A percentile compares a stretch with the other conserved stretches of the same genome.
These are phyloP conservation scores for Aspergillus leporis DNA, from an alignment of 495 filamentous ascomycete genomes.

Conservation along the genomic window DNA sequence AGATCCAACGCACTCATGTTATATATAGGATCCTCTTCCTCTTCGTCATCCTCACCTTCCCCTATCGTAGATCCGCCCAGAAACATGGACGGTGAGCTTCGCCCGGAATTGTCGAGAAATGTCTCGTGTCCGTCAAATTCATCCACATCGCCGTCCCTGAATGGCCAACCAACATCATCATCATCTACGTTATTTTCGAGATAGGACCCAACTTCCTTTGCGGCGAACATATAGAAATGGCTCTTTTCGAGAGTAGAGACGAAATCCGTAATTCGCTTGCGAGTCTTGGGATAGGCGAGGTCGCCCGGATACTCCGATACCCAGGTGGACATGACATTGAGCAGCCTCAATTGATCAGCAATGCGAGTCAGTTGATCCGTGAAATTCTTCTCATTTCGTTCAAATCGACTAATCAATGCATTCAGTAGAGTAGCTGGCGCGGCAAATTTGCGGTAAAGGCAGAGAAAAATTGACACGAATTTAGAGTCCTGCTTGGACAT, in stretches of 20 bases:
- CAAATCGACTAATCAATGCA: constrained; percentile 72
- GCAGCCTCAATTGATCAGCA: constrained; percentile 75
- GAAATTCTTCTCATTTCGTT: constrained; percentile 62
- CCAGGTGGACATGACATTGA: constrained; percentile 87
- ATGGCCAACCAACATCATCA: constrained; percentile 79
- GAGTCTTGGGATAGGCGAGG: constrained; percentile 79
- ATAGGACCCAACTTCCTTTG: constrained; percentile 74
- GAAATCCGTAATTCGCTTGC: constrained; percentile 68
- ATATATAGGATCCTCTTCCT: constrained; percentile 45
- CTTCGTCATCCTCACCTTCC: constrained; percentile 33
- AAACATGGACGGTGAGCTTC: constrained; percentile 42
- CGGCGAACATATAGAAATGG: constrained; percentile 76
- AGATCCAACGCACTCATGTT: constrained; percentile 46
- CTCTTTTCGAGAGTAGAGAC: constrained; percentile 65
- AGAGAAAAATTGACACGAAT: constrained; percentile 83
- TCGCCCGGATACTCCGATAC: constrained; percentile 88
- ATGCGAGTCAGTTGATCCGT: constrained; percentile 66
- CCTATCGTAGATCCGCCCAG: constrained; percentile 28
- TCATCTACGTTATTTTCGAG: constrained; percentile 67
- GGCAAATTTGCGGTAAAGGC: constrained; percentile 93
- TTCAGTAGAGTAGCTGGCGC: constrained; percentile 73
- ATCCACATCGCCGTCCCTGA: constrained; percentile 59
- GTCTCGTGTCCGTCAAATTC: constrained; percentile 37
- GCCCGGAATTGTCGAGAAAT: constrained; percentile 39
- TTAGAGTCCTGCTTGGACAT: constrained; percentile 85